Evolutionary conservation across 768 basidiomycete species (phyloP), one percentile per base, ranked within the genome.

Genomic region (Pisolithus orientalis): DNA sequence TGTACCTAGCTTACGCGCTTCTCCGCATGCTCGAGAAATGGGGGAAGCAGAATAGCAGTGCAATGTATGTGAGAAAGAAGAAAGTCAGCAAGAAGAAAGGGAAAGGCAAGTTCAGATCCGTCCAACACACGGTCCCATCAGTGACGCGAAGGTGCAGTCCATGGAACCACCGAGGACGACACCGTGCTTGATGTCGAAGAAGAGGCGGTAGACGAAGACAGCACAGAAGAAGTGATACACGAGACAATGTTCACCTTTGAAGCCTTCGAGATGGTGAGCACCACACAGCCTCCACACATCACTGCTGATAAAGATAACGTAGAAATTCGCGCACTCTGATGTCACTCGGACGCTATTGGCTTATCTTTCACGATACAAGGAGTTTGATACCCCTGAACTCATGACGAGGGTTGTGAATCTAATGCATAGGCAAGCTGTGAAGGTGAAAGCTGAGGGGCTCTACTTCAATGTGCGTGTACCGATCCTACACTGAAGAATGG

Each of bases 211-310:
- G 80, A 83, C 52, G 74, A 74, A 24, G 79, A 75, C 52, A 78
- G 79, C 51, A 76, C 75, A 28, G 84, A 87, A 53, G 82, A 81
- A 28, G 75, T 84, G 27, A 76, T 89, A 47, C 76, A 81, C 38
- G 95, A 97, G 65, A 92, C 90, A 38, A 80, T 85, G 65, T 94
- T 96, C 71, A 90, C 90, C 3, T 94, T 99, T 64, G 87, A 91
- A 60, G 82, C 85, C 28, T 96, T 94, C 59, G 91, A 98, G 71
- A 77, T 80, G 76, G 96, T 94, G 58, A 53, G 75, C 75, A 55
- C 29, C 56, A 53, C 47, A 59, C 60, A 32, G 47, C 54, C 29
- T 56, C 47, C 37, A 50, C 57, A 53, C 49, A 42, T 44, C 45
- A 13, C 2, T 58, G 62, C 54, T 53, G 44, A 65, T 52, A 43